These are phyloP conservation scores for Cordyceps tenuipes DNA, from an alignment of 2,329 filamentous ascomycete species.

Conservation along the genomic window DNA sequence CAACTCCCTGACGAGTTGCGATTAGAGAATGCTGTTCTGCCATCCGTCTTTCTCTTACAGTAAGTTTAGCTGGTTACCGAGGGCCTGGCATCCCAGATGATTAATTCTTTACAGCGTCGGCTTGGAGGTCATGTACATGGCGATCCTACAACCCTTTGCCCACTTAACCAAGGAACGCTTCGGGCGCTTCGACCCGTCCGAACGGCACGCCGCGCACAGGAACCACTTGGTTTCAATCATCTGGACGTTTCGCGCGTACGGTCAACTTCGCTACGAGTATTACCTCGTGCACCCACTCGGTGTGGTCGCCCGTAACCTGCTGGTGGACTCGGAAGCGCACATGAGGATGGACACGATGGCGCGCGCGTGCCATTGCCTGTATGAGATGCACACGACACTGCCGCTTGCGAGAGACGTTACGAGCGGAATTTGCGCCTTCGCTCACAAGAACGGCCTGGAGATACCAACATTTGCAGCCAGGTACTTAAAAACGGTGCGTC, in stretches of 20 bases:
- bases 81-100: no score
- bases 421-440: not conserved
- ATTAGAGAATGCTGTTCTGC: not conserved
- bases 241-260: not conserved
- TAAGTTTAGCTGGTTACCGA: not conserved
- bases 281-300: not conserved
- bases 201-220: not conserved
- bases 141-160: not conserved
- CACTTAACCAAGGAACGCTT: not conserved
- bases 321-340: not conserved
- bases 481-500: not conserved
- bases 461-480: not conserved
- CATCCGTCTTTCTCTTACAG: not conserved
- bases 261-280: not conserved
- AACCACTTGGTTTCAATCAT: not conserved
- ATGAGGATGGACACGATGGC: not conserved
- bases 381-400: not conserved
- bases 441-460: no score
- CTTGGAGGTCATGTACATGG: not conserved
- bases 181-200: not conserved
- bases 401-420: not conserved
- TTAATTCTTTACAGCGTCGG: not conserved
- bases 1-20: not conserved
- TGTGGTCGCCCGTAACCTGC: not conserved
- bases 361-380: not conserved